Evolutionary conservation across 202 grass and related monocot genomes (phyloP).

Genomic region (Digitaria exilis): DNA sequence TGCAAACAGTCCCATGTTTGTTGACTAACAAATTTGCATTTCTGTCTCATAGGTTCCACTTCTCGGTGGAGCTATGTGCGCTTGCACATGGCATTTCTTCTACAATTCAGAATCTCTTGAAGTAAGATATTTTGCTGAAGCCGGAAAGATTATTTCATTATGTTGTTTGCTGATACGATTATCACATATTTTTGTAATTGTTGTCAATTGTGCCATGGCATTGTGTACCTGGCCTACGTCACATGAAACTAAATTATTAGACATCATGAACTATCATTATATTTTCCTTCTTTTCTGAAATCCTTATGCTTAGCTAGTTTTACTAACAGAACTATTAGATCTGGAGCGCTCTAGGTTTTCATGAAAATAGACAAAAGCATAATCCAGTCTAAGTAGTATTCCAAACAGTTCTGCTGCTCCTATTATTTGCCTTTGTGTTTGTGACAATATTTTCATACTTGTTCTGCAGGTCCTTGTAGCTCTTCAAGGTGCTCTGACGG

Average conservation of each 20-base stretch:
- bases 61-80: slow-evolving; percentile 90
- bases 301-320: background rate
- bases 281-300: background rate
- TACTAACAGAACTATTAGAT: background rate
- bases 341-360: background rate
- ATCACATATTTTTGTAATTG: slow-evolving; percentile 5
- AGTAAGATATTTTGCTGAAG: slow-evolving; percentile 34
- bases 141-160: background rate
- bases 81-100: slow-evolving; percentile 98
- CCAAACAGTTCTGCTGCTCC: background rate
- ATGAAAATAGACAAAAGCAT: background rate
- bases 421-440: slow-evolving; percentile 1
- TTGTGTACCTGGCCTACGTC: background rate
- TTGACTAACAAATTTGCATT: slow-evolving; percentile 17
- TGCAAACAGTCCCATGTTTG: slow-evolving; percentile 9
- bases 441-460: background rate
- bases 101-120: slow-evolving; percentile 90
- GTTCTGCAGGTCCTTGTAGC: slow-evolving; percentile 72
- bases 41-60: slow-evolving; percentile 68
- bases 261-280: background rate
- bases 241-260: background rate
- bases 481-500: slow-evolving; percentile 76
- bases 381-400: background rate
- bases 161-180: background rate
- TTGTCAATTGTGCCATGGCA: slow-evolving; percentile 10